Conservation (phyloP, 192 early-diverging fungal species). For the Backusella liffmaniae region DNA sequence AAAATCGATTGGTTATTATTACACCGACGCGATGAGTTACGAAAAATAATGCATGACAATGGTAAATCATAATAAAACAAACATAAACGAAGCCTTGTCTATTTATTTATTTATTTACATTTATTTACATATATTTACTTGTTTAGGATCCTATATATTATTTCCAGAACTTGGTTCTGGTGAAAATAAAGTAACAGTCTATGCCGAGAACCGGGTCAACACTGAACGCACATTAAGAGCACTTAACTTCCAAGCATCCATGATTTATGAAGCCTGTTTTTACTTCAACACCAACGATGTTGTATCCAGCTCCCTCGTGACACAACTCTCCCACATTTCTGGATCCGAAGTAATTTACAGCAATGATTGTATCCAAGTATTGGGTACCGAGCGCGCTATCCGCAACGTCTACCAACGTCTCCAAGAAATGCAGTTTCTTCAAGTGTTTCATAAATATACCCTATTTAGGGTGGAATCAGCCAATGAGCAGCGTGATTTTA, state of each 20-base stretch:
- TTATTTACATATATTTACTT: not conserved
- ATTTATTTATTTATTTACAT: not conserved
- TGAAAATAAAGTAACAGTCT: constrained; percentile 51
- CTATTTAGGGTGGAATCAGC: constrained; percentile 76
- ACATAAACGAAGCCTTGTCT: not conserved
- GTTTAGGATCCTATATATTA: constrained; percentile 45
- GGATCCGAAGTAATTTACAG: constrained; percentile 64
- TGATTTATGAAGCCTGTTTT: constrained; percentile 26
- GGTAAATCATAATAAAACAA: constrained; percentile 35
- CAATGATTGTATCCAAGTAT: constrained; percentile 60
- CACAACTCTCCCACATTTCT: constrained; percentile 51
- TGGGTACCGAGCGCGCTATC: constrained; percentile 61
- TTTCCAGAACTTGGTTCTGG: constrained; percentile 62
- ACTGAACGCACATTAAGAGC: constrained; percentile 70
- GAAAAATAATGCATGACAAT: constrained; percentile 78
- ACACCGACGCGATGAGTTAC: constrained; percentile 58
- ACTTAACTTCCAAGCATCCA: constrained; percentile 54
- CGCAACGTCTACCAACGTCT: constrained; percentile 61
- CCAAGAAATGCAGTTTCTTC: constrained; percentile 51
- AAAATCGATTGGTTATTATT: constrained; percentile 82
- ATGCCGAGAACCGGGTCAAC: constrained; percentile 69
- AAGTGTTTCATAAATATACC: constrained; percentile 45
- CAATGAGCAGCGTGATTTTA: constrained; percentile 81
- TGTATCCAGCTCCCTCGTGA: constrained; percentile 28
- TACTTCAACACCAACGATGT: not conserved